Conservation (phyloP, 108 stramenopile genomes). For the Conticribra weissflogii region DNA sequence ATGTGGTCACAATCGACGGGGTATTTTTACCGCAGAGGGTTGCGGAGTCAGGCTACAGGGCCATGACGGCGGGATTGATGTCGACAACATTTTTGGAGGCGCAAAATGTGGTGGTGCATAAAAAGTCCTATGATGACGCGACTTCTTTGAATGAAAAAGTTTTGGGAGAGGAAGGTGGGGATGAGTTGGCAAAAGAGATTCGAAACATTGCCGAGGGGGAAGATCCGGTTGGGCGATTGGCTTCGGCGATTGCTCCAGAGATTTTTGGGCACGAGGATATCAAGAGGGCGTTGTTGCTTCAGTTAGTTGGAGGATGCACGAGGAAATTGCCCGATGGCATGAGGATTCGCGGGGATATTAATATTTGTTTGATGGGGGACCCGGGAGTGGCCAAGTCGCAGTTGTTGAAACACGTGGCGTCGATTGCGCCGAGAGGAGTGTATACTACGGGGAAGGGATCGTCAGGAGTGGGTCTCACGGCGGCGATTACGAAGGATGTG, state of each 20-base stretch:
- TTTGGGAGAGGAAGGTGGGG: constrained; percentile 60
- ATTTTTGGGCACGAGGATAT: constrained; percentile 99
- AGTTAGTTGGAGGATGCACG: constrained; percentile 96
- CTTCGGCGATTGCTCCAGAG: constrained; percentile 94
- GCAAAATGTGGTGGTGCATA: constrained; percentile 86
- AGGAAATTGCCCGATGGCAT: constrained; percentile 93
- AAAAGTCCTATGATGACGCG: constrained; percentile 87
- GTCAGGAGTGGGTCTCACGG: constrained; percentile 98
- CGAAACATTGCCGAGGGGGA: constrained; percentile 59
- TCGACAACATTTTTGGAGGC: constrained; percentile 92
- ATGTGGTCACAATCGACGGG: constrained; percentile 94
- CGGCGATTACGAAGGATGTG: constrained; percentile 93
- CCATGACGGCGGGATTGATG: constrained; percentile 93
- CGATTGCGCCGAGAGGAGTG: constrained; percentile 95
- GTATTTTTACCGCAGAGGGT: constrained; percentile 91
- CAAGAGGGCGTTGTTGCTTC: constrained; percentile 94
- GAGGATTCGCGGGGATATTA: constrained; percentile 96
- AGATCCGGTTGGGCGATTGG: constrained; percentile 84
- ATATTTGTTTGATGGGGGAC: constrained; percentile 99
- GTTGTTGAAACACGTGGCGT: constrained; percentile 95
- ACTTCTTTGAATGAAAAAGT: constrained; percentile 65
- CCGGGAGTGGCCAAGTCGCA: constrained; percentile 99
- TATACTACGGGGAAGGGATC: constrained; percentile 99
- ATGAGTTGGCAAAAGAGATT: constrained; percentile 62
- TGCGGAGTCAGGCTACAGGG: constrained; percentile 76